Conservation (phyloP, 2,329 filamentous ascomycete genomes). For the Colletotrichum eremochloae region DNA sequence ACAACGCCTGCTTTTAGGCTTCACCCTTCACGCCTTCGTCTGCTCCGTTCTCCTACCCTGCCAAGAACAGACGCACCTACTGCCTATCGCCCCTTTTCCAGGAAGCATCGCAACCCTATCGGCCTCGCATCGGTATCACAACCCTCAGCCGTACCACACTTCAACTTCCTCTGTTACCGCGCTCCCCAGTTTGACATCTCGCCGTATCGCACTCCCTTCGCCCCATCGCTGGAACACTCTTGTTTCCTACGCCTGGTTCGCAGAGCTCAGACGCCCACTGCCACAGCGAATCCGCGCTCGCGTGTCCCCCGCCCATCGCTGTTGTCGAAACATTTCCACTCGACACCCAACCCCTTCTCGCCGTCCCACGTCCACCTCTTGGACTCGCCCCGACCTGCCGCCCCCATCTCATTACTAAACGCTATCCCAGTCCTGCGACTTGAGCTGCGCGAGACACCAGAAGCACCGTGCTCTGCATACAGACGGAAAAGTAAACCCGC, state of each 20-base stretch:
- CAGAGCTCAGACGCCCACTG: slow-evolving; percentile 29
- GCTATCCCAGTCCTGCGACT: slow-evolving; percentile 41
- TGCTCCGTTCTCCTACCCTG: slow-evolving; percentile 12
- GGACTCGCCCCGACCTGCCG: slow-evolving; percentile 36
- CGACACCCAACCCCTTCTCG: slow-evolving; percentile 26
- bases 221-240: slow-evolving; percentile 3
- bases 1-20: neutral
- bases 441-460: slow-evolving; percentile 38
- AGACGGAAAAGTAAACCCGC: slow-evolving; percentile 37
- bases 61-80: slow-evolving; percentile 20
- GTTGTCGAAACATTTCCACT: slow-evolving; percentile 40
- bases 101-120: slow-evolving; percentile 30
- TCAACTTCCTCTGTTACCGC: slow-evolving; percentile 8
- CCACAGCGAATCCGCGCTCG: slow-evolving; percentile 38
- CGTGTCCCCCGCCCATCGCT: slow-evolving; percentile 18
- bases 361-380: slow-evolving; percentile 24
- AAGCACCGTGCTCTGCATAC: slow-evolving; percentile 37
- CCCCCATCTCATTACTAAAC: slow-evolving; percentile 31
- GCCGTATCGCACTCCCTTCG: slow-evolving; percentile 1
- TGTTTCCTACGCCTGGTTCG: slow-evolving; percentile 22
- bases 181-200: slow-evolving; percentile 24
- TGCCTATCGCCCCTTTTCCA: slow-evolving; percentile 14
- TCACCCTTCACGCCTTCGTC: slow-evolving; percentile 5
- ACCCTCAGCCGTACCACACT: slow-evolving; percentile 17
- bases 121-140: slow-evolving; percentile 19